phyloP scores from a whole-genome alignment of 306 rosid species.

The Heteromeles arbutifolia region DNA sequence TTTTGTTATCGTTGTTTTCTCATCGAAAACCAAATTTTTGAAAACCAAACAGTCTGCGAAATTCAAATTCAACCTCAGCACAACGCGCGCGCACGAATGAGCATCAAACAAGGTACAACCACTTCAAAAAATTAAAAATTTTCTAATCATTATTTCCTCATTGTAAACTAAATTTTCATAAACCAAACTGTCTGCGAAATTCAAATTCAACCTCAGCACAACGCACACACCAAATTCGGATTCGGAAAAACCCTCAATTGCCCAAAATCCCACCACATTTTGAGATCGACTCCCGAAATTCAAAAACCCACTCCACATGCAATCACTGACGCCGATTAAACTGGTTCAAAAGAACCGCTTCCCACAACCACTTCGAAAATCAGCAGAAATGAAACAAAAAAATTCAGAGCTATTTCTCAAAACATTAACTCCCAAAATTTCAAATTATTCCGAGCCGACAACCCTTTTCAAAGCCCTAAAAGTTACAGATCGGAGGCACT shows the following conservation, averaged over 20 bases:
- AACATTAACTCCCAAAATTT: background rate
- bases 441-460: background rate
- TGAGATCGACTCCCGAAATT: constrained; percentile 7
- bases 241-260: background rate
- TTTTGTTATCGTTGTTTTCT: background rate
- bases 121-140: background rate
- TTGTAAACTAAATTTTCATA: background rate
- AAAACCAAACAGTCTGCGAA: background rate
- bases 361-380: background rate
- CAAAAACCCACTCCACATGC: background rate
- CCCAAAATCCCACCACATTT: constrained; percentile 6
- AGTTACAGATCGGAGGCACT: constrained; percentile 42
- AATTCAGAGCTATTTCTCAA: background rate
- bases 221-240: background rate
- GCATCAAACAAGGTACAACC: background rate
- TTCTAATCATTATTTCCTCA: background rate
- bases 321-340: background rate
- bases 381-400: background rate
- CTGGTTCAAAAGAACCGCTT: background rate
- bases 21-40: background rate
- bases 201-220: constrained; percentile 4
- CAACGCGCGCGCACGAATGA: background rate
- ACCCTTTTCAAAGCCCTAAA: constrained; percentile 37
- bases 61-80: constrained; percentile 7
- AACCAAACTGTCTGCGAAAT: background rate